Evolutionary conservation across 306 rosid genomes (phyloP).

Genomic region (Lablab purpureus): DNA sequence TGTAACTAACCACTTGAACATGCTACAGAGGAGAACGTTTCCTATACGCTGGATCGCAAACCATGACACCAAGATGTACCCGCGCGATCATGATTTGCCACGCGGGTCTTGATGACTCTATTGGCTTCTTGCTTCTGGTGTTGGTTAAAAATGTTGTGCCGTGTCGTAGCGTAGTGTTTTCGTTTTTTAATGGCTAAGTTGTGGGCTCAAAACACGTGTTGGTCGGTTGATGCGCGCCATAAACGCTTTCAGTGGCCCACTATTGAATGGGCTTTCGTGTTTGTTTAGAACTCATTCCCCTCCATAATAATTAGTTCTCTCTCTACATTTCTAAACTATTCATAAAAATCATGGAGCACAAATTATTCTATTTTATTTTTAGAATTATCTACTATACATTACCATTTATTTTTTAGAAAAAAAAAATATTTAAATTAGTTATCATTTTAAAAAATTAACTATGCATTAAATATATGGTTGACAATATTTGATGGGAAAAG

Average conservation of each 20-base stretch:
- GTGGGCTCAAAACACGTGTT: slow-evolving; percentile 16
- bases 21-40: slow-evolving; percentile 9
- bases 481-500: neutral
- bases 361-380: neutral
- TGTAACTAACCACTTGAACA: slow-evolving; percentile 43
- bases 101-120: neutral
- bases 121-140: slow-evolving; percentile 7
- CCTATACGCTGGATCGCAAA: neutral
- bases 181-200: neutral
- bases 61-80: neutral
- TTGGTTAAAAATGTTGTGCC: neutral
- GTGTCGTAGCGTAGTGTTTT: neutral
- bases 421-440: too few relatives aligned
- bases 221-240: slow-evolving; percentile 4
- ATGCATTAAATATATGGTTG: neutral
- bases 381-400: too few relatives aligned
- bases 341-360: neutral
- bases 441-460: too few relatives aligned
- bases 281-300: neutral
- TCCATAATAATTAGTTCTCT: neutral
- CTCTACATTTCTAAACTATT: neutral
- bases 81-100: neutral
- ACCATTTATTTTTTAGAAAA: too few relatives aligned
- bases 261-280: slow-evolving; percentile 3
- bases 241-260: neutral